Conservation (phyloP, 495 filamentous ascomycete species). For the Pseudomonodictys pantanalensis region DNA sequence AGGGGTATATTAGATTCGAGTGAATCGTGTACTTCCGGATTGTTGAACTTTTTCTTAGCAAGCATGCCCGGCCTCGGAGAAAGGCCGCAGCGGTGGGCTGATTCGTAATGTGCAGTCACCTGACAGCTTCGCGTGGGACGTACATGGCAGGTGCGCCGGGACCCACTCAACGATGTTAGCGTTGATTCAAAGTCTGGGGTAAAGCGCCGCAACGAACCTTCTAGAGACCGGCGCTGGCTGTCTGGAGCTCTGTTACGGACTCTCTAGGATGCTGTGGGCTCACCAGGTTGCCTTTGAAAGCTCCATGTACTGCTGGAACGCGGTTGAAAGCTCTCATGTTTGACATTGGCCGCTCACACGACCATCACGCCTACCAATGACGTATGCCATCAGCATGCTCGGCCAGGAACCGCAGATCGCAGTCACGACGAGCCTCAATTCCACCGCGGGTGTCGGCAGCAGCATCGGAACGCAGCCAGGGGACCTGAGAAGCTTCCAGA, state of each 20-base stretch:
- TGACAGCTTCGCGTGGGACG: neutral
- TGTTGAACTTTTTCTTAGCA: slow-evolving; percentile 9
- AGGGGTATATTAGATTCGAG: neutral
- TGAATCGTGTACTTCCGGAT: neutral
- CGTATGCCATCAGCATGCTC: neutral
- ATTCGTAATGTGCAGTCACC: neutral
- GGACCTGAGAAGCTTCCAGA: neutral
- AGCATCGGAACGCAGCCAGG: neutral
- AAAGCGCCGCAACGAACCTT: neutral
- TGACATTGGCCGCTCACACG: neutral
- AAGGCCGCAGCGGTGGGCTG: slow-evolving; percentile 6
- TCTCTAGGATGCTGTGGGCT: no score
- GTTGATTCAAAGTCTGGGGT: neutral
- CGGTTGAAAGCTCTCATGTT: no score
- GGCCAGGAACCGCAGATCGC: neutral
- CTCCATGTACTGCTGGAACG: neutral
- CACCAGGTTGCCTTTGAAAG: neutral
- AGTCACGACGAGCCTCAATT: neutral
- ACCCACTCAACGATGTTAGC: neutral
- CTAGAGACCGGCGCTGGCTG: no score
- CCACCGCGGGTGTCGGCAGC: neutral
- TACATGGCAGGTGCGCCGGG: neutral
- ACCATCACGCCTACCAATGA: neutral
- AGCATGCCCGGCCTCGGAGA: slow-evolving; percentile 24
- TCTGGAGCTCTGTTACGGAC: no score